Evolutionary conservation across 306 rosid genomes (phyloP).

Genomic region (Sicyos baderoa): DNA sequence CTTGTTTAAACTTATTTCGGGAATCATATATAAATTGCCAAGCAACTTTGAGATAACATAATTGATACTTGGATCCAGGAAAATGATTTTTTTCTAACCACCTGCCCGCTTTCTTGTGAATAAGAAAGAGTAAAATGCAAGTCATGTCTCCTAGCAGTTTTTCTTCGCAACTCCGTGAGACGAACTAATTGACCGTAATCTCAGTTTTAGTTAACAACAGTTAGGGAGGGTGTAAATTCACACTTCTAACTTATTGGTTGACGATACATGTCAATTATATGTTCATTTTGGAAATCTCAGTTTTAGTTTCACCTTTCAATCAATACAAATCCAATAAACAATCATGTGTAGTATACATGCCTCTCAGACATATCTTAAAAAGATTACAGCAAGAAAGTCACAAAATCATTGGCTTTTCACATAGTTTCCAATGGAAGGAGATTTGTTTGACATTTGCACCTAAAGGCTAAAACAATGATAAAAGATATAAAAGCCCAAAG

Average conservation of each 20-base stretch:
- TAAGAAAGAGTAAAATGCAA: not conserved
- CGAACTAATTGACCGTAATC: not conserved
- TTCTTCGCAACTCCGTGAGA: too few species aligned
- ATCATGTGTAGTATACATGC: not conserved
- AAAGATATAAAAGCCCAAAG: not conserved
- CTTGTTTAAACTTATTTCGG: not conserved
- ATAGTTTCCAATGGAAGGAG: not conserved
- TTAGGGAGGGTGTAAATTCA: too few species aligned
- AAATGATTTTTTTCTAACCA: not conserved
- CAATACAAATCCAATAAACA: not conserved
- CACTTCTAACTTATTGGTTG: too few species aligned
- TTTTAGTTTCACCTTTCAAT: not conserved
- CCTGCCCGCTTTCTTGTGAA: not conserved
- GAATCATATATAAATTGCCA: not conserved
- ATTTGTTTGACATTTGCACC: not conserved
- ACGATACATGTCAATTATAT: too few species aligned
- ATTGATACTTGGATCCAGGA: conserved; percentile 6
- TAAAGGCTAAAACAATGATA: not conserved
- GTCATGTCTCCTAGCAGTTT: too few species aligned
- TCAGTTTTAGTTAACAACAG: not conserved
- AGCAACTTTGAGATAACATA: not conserved
- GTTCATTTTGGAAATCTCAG: too few species aligned
- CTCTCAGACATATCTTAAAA: not conserved
- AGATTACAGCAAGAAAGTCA: not conserved
- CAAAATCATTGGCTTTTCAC: not conserved